These are phyloP conservation scores for Heterobasidion irregulare DNA, from an alignment of 1,284 basidiomycete species.

Conservation along the genomic window DNA sequence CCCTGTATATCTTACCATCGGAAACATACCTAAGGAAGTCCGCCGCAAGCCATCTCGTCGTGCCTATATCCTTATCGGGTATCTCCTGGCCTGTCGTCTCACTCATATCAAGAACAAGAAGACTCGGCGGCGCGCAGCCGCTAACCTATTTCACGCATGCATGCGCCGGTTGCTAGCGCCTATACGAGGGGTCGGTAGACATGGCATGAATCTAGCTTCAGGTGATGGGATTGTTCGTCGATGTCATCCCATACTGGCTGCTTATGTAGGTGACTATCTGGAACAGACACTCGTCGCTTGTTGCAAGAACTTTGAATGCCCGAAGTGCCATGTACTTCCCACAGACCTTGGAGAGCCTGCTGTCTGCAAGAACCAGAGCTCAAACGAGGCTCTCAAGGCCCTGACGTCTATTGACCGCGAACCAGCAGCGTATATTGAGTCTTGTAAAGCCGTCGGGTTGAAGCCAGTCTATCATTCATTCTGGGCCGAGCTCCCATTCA, in stretches of 20 bases:
- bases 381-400: neutral
- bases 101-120: neutral
- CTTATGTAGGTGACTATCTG: slow-evolving; percentile 34
- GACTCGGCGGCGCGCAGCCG: neutral
- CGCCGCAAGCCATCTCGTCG: slow-evolving; percentile 19
- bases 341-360: neutral
- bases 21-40: slow-evolving; percentile 25
- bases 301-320: neutral
- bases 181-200: neutral
- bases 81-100: neutral
- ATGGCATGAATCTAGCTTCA: neutral
- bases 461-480: slow-evolving; percentile 17
- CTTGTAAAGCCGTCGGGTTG: neutral
- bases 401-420: no score
- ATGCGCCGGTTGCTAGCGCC: neutral
- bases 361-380: neutral
- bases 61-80: slow-evolving; percentile 24
- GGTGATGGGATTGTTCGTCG: slow-evolving; percentile 21
- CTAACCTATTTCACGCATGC: neutral
- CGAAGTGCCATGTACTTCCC: neutral
- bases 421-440: neutral
- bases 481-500: slow-evolving; percentile 22
- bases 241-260: slow-evolving; percentile 27
- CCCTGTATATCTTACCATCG: slow-evolving; percentile 30
- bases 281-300: slow-evolving; percentile 22